A percentile compares a stretch with the other conserved stretches of the same genome.
These are phyloP conservation scores for Apiospora saccharicola DNA, from an alignment of 2,329 filamentous ascomycete genomes.

Conservation along the genomic window DNA sequence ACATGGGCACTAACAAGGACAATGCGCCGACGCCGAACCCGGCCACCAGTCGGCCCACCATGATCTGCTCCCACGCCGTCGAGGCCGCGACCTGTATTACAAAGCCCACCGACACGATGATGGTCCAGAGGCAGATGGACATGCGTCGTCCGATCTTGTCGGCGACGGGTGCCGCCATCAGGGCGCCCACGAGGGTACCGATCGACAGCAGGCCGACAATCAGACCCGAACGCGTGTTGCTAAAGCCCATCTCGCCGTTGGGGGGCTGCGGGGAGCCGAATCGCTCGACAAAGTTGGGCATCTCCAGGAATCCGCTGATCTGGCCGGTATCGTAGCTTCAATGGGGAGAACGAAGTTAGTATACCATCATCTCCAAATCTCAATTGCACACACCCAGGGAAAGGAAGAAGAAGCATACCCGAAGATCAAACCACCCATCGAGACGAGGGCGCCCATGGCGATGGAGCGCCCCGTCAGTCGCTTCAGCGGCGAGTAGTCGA, in stretches of 20 bases:
- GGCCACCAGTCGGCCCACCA: constrained; percentile 69
- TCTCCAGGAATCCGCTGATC: constrained; percentile 63
- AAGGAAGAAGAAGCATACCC: constrained; percentile 39
- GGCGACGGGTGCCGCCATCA: constrained; percentile 68
- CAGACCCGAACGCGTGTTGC: constrained; percentile 62
- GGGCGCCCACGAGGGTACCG: constrained; percentile 66
- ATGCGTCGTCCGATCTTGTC: constrained; percentile 69
- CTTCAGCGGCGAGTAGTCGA: constrained; percentile 55
- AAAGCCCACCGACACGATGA: constrained; percentile 70
- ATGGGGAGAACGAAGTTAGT: constrained; percentile 35
- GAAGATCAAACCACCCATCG: constrained; percentile 52
- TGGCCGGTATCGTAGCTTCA: constrained; percentile 57
- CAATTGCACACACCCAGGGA: neutral
- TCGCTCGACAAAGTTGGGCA: constrained; percentile 61
- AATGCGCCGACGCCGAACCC: constrained; percentile 73
- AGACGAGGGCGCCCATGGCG: constrained; percentile 49
- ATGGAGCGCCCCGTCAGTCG: constrained; percentile 48
- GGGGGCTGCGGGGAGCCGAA: constrained; percentile 52
- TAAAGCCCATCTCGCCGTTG: constrained; percentile 53
- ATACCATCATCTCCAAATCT: neutral
- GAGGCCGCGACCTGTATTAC: constrained; percentile 69
- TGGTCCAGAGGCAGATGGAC: constrained; percentile 67
- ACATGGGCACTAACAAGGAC: constrained; percentile 73
- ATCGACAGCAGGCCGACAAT: constrained; percentile 67
- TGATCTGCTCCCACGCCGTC: constrained; percentile 68